Evolutionary conservation across 2,329 filamentous ascomycete genomes (phyloP).

Genomic region (Plenodomus tracheiphilus): DNA sequence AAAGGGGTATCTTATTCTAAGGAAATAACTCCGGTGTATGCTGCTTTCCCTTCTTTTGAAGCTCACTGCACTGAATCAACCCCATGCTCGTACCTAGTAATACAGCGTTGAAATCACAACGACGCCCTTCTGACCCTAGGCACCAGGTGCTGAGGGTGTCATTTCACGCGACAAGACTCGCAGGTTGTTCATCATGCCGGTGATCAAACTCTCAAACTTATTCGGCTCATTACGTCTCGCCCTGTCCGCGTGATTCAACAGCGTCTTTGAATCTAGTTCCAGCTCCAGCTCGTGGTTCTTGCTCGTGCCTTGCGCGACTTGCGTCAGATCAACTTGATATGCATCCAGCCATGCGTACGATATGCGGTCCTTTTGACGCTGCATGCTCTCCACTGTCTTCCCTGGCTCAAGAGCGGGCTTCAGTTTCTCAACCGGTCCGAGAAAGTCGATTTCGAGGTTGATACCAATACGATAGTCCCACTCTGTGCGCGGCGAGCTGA

Average conservation of each 20-base stretch:
- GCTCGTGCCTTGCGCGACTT: slow-evolving; percentile 66
- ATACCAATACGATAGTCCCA: slow-evolving; percentile 94
- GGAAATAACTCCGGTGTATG: slow-evolving; percentile 27
- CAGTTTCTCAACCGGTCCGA: slow-evolving; percentile 63
- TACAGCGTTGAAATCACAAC: slow-evolving; percentile 7
- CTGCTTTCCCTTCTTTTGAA: slow-evolving; percentile 3
- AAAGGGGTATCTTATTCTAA: slow-evolving; percentile 40
- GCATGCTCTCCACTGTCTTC: slow-evolving; percentile 46
- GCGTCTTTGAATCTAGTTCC: slow-evolving; percentile 66
- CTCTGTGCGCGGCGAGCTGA: slow-evolving; percentile 74
- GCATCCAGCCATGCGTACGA: slow-evolving; percentile 80
- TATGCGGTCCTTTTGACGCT: slow-evolving; percentile 85
- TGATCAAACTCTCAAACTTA: slow-evolving; percentile 65
- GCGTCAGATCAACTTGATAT: slow-evolving; percentile 91
- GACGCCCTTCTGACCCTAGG: background rate
- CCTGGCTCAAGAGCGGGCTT: slow-evolving; percentile 48
- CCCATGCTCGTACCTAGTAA: too few species aligned
- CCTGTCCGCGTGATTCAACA: slow-evolving; percentile 67
- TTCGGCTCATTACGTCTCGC: slow-evolving; percentile 55
- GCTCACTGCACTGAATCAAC: slow-evolving; percentile 3
- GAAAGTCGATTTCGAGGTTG: slow-evolving; percentile 88
- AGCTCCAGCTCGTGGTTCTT: slow-evolving; percentile 84
- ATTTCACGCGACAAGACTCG: slow-evolving; percentile 42
- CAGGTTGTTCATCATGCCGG: slow-evolving; percentile 73
- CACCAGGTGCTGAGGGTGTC: slow-evolving; percentile 20